Evolutionary conservation across 805 yeast species (phyloP).

Genomic region (Candida sonorensis): DNA sequence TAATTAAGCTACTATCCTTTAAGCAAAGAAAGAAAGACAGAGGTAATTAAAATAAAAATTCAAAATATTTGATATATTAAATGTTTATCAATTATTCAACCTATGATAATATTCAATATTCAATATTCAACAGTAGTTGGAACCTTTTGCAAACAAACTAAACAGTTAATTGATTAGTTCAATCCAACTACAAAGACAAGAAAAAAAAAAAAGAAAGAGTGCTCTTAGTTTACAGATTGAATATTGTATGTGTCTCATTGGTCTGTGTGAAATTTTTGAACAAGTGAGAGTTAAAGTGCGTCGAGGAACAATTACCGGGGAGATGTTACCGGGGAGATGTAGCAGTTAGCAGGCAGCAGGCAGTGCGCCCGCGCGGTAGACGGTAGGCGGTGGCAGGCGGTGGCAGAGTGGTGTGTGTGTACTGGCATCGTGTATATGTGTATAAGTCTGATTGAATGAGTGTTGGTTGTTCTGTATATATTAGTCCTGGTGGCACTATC

Average conservation of each 20-base stretch:
- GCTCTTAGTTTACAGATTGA: too few relatives aligned
- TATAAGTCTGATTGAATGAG: too few relatives aligned
- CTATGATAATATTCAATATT: neutral
- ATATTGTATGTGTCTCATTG: constrained; percentile 7
- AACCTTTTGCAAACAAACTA: too few relatives aligned
- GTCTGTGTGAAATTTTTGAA: constrained; percentile 4
- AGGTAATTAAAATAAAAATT: neutral
- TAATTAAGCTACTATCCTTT: neutral
- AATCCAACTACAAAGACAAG: neutral
- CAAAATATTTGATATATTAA: neutral
- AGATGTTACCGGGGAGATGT: neutral
- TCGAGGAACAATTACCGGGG: neutral
- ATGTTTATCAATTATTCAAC: neutral
- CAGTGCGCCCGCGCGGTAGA: too few relatives aligned
- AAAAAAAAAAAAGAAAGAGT: neutral
- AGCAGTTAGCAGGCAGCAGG: too few relatives aligned
- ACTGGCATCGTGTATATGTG: too few relatives aligned
- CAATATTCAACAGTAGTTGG: neutral
- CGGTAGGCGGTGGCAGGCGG: too few relatives aligned
- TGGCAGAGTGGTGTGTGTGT: too few relatives aligned
- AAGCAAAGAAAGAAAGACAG: constrained; percentile 2
- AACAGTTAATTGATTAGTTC: too few relatives aligned
- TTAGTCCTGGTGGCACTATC: too few relatives aligned
- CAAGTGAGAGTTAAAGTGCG: neutral
- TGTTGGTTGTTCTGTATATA: too few relatives aligned